These are phyloP conservation scores for Cryphonectria japonica DNA, from an alignment of 2,329 filamentous ascomycete genomes.

Conservation along the genomic window DNA sequence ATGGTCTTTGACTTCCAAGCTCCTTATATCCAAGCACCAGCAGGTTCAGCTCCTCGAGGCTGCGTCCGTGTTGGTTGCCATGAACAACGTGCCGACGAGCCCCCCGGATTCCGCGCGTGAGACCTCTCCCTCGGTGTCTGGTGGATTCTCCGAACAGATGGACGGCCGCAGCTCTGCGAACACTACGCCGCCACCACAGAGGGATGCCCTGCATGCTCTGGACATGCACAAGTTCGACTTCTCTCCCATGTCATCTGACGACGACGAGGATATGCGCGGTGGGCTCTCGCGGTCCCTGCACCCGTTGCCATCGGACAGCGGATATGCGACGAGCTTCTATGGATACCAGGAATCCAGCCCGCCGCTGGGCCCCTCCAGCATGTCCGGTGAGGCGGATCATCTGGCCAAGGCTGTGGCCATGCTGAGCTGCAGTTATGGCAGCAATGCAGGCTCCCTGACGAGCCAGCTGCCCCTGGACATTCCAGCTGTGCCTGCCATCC, in stretches of 20 bases:
- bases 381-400: slow-evolving; percentile 76
- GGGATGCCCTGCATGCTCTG: slow-evolving; percentile 63
- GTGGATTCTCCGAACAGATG: slow-evolving; percentile 72
- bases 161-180: slow-evolving; percentile 84
- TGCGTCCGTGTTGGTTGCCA: slow-evolving; percentile 91
- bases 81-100: slow-evolving; percentile 67
- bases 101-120: slow-evolving; percentile 69
- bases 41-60: slow-evolving; percentile 97
- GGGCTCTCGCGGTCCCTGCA: slow-evolving; percentile 80
- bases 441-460: slow-evolving; percentile 67
- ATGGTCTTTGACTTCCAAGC: slow-evolving; percentile 95
- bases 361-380: slow-evolving; percentile 76
- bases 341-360: slow-evolving; percentile 78
- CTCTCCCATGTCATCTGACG: slow-evolving; percentile 53
- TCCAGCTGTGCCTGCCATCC: slow-evolving; percentile 86
- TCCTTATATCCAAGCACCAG: slow-evolving; percentile 98
- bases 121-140: slow-evolving; percentile 78
- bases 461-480: slow-evolving; percentile 70
- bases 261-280: slow-evolving; percentile 62
- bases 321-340: slow-evolving; percentile 61
- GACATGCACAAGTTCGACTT: slow-evolving; percentile 39
- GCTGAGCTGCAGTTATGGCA: slow-evolving; percentile 89
- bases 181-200: slow-evolving; percentile 85
- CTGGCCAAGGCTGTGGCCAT: slow-evolving; percentile 89
- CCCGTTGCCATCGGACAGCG: slow-evolving; percentile 63